Conservation (phyloP, 2,329 filamentous ascomycete species). For the Colletotrichum melonis region DNA sequence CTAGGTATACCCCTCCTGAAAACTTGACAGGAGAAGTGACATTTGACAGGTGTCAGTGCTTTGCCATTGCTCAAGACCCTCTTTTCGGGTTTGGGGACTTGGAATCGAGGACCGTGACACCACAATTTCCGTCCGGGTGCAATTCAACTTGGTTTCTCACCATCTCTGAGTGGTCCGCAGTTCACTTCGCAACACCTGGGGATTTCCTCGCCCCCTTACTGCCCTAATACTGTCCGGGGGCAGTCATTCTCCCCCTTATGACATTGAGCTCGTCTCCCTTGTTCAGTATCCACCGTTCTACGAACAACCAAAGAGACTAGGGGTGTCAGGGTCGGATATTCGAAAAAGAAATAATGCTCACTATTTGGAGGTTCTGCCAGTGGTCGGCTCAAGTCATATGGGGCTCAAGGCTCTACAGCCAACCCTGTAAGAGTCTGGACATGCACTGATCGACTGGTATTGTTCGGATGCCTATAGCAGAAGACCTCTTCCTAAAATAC, state of each 20-base stretch:
- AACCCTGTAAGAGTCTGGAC: background rate
- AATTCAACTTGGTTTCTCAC: background rate
- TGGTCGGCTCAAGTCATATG: background rate
- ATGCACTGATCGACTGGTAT: background rate
- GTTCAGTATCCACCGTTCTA: background rate
- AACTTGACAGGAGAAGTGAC: background rate
- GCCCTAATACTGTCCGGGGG: constrained; percentile 1
- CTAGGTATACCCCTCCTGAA: too few relatives aligned
- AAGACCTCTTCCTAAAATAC: background rate
- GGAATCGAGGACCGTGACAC: background rate
- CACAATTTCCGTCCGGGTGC: background rate
- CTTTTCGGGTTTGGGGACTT: background rate
- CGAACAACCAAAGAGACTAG: background rate
- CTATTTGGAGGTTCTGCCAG: background rate
- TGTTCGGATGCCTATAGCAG: background rate
- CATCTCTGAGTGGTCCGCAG: background rate
- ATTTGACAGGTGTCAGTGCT: background rate
- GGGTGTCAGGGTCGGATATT: background rate
- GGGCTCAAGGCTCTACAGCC: background rate
- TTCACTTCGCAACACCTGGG: background rate
- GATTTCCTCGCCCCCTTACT: background rate
- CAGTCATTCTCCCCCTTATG: background rate
- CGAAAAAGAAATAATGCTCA: constrained; percentile 18
- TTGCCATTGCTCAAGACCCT: background rate
- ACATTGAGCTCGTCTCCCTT: background rate